Base-by-base conservation (phyloP, 352 stramenopile species). In the Globisporangium nodosum region DNA sequence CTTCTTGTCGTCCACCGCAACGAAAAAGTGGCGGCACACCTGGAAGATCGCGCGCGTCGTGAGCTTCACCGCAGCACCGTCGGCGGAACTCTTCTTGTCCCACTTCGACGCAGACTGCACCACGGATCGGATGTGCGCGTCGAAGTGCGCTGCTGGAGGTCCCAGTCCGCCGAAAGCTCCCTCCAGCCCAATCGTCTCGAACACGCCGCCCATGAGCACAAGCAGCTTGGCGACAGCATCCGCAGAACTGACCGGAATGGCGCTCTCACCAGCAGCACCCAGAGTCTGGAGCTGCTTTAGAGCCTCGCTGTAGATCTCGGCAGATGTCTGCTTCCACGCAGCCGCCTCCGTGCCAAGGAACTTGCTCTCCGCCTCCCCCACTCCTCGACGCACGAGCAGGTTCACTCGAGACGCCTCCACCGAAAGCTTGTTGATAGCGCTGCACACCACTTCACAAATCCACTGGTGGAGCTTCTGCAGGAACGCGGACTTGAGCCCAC, bases 1-100 rank as follows among this genome's bases (percentile, higher is more conserved):
- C 48, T 86, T 88, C 61, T 92, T 92, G 51, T 88, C 76, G 1
- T 58, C 35, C 8, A 72, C 70, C 50, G 69, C 60, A 16, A 76
- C 35, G 46, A 88, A 84, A 60, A 90, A 88, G 33, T 73, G 71
- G 13, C 73, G 73, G 30, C 65, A 69, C 8, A 80, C 63, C 31
- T 69, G 58, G 9, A 91, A 63, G 15, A 73, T 59, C 45, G 60
- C 54, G 48, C 64, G 60, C 51, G 71, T 72, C 16, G 61, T 69
- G 21, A 64, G 69, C n/a, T 40, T 40, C 45, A 49, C 45, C 6
- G 45, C n/a, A 15, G 50, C 50, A 33, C 3, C 33, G 12, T 46
- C 30, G 5, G 35, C 30, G 18, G 66, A 50, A 5, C 30, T 64
- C 30, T 52, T 66, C 64, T 60, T 64, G 39, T 69, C 66, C 65